Conservation (phyloP, 2,329 filamentous ascomycete genomes). For the Scopulariopsis brevicaulis region DNA sequence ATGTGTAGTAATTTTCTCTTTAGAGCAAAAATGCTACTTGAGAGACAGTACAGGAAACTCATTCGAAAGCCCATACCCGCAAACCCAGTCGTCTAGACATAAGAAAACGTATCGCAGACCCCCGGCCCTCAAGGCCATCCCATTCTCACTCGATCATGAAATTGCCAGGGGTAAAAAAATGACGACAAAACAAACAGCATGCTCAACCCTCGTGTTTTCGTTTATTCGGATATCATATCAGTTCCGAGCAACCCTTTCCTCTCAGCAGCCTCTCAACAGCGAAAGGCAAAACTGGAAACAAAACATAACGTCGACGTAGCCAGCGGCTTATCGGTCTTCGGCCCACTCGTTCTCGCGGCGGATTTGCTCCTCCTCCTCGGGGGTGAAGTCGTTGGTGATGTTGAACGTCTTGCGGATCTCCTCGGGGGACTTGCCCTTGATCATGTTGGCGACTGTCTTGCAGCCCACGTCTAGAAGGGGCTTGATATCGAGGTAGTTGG, state of each 20-base stretch:
- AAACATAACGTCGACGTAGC: not conserved
- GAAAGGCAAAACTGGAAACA: not conserved
- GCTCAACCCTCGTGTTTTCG: not conserved
- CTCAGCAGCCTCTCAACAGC: not conserved
- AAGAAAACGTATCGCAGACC: not conserved
- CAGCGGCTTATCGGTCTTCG: slow-evolving; percentile 53
- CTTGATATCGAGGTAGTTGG: slow-evolving; percentile 99
- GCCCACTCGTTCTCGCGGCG: slow-evolving; percentile 87
- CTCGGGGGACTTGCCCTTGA: slow-evolving; percentile 99
- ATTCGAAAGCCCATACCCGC: too few relatives aligned
- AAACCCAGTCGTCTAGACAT: not conserved
- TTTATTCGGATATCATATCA: not conserved
- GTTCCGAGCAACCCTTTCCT: not conserved
- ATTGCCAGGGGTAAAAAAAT: not conserved
- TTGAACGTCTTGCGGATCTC: slow-evolving; percentile 99
- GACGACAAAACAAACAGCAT: not conserved
- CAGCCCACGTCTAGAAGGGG: slow-evolving; percentile 93
- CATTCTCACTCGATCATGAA: not conserved
- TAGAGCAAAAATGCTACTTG: too few relatives aligned
- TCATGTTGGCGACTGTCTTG: slow-evolving; percentile 99
- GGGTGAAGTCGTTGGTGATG: slow-evolving; percentile 98
- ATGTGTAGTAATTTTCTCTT: too few relatives aligned
- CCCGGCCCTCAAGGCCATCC: not conserved
- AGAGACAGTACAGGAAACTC: too few relatives aligned
- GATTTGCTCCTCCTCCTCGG: slow-evolving; percentile 98